These are phyloP conservation scores for Ustilago hordei DNA, from an alignment of 1,284 basidiomycete species.

Conservation along the genomic window DNA sequence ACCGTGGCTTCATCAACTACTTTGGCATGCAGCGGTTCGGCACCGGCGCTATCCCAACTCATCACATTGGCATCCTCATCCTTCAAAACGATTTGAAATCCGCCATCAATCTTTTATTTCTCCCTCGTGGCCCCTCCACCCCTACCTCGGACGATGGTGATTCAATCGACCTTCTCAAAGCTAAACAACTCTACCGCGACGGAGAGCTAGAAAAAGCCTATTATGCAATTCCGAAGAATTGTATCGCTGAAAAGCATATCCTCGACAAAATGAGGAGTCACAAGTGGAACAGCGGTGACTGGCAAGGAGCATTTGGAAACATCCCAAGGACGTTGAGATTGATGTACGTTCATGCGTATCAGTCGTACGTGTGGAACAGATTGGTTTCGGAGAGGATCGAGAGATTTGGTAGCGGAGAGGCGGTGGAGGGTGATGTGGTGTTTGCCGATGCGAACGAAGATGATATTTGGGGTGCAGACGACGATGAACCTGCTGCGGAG, in stretches of 20 bases:
- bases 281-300: slow-evolving; percentile 50
- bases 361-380: slow-evolving; percentile 98
- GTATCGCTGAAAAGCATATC: slow-evolving; percentile 91
- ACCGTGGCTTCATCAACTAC: slow-evolving; percentile 95
- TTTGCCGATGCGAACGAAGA: slow-evolving; percentile 62
- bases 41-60: slow-evolving; percentile 93
- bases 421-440: slow-evolving; percentile 81
- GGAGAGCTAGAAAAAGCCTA: slow-evolving; percentile 74
- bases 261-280: slow-evolving; percentile 82
- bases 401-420: slow-evolving; percentile 79
- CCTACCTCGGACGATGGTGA: slow-evolving; percentile 42
- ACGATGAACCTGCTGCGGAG: background rate
- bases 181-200: slow-evolving; percentile 44
- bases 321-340: slow-evolving; percentile 79
- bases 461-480: slow-evolving; percentile 21
- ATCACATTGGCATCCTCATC: slow-evolving; percentile 89
- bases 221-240: slow-evolving; percentile 85
- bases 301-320: slow-evolving; percentile 50
- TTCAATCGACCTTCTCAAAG: slow-evolving; percentile 32
- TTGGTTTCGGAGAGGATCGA: slow-evolving; percentile 91
- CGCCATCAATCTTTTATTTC: slow-evolving; percentile 58
- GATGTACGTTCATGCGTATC: slow-evolving; percentile 99
- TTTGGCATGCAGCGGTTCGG: slow-evolving; percentile 99
- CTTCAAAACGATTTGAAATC: slow-evolving; percentile 79
- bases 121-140: slow-evolving; percentile 25